A percentile compares a stretch with the other conserved stretches of the same genome.
Evolutionary conservation across 2,329 filamentous ascomycete genomes (phyloP).

Genomic region (Cadophora sp.): DNA sequence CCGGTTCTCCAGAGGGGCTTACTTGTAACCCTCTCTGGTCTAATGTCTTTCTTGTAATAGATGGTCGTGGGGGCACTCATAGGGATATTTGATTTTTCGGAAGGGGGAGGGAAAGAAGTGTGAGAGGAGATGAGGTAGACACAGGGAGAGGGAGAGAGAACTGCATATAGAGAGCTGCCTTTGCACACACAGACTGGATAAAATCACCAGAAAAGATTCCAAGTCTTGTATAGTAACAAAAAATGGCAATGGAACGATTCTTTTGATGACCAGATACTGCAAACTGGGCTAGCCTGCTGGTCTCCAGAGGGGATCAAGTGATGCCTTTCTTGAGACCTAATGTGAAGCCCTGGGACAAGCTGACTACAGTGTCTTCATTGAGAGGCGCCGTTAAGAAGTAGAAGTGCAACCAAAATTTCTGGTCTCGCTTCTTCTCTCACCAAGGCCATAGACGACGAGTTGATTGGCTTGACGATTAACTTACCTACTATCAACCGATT

Average conservation of each 20-base stretch:
- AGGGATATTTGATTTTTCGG: slow-evolving; percentile 18
- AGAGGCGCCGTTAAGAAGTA: too few species aligned
- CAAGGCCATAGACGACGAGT: too few species aligned
- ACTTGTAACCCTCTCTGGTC: slow-evolving; percentile 22
- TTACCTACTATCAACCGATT: too few species aligned
- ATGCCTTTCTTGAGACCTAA: not conserved
- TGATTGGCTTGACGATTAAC: too few species aligned
- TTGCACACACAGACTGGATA: slow-evolving; percentile 17
- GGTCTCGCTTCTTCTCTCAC: too few species aligned
- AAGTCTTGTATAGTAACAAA: slow-evolving; percentile 31
- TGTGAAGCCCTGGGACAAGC: too few species aligned
- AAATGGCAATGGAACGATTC: slow-evolving; percentile 22
- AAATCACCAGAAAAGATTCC: slow-evolving; percentile 17
- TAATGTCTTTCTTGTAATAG: slow-evolving; percentile 43
- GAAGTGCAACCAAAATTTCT: too few species aligned
- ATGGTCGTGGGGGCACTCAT: slow-evolving; percentile 19
- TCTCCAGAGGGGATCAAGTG: too few species aligned
- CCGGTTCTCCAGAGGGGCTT: slow-evolving; percentile 18
- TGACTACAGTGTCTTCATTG: too few species aligned
- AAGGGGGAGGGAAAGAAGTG: not conserved
- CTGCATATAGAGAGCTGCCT: slow-evolving; percentile 21
- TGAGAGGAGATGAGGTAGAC: slow-evolving; percentile 4
- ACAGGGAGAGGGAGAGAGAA: slow-evolving; percentile 18
- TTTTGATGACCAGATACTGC: slow-evolving; percentile 2
- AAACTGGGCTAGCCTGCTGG: too few species aligned